phyloP scores from a whole-genome alignment of 371 early-diverging fungal species.

The Mucor lusitanicus region DNA sequence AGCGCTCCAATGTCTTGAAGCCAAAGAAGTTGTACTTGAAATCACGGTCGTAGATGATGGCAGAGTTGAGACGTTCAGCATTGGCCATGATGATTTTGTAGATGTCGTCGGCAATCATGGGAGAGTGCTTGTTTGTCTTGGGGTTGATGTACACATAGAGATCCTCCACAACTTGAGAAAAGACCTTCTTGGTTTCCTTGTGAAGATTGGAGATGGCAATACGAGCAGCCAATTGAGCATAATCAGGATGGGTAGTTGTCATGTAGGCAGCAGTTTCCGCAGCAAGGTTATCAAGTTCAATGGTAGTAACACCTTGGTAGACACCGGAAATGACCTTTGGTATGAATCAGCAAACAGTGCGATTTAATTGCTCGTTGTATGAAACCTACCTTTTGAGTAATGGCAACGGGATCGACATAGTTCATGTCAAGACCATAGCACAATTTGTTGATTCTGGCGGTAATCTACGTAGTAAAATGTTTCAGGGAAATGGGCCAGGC shows the following conservation, averaged over 20 bases:
- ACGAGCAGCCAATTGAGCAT: constrained; percentile 89
- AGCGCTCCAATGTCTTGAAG: constrained; percentile 92
- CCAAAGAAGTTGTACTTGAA: constrained; percentile 96
- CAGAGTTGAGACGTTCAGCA: constrained; percentile 79
- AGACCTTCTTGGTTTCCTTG: constrained; percentile 88
- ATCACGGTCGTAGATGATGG: constrained; percentile 93
- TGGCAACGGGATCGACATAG: constrained; percentile 83
- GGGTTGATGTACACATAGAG: constrained; percentile 80
- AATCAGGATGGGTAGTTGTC: constrained; percentile 94
- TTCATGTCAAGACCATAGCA: constrained; percentile 86
- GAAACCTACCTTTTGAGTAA: constrained; percentile 76
- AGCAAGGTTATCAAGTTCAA: constrained; percentile 88
- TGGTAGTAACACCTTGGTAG: constrained; percentile 90
- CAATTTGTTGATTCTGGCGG: constrained; percentile 82
- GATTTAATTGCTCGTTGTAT: background rate
- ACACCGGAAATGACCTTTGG: constrained; percentile 76
- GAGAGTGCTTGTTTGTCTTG: constrained; percentile 72
- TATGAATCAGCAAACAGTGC: background rate
- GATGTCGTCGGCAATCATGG: constrained; percentile 77
- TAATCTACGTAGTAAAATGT: constrained; percentile 65
- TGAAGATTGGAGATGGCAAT: constrained; percentile 91
- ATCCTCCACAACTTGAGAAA: constrained; percentile 60
- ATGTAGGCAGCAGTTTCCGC: constrained; percentile 91
- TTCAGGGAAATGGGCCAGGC: background rate
- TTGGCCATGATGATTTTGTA: constrained; percentile 65